Evolutionary conservation across 768 basidiomycete genomes (phyloP).

Genomic region (Cystobasidium tubakii): DNA sequence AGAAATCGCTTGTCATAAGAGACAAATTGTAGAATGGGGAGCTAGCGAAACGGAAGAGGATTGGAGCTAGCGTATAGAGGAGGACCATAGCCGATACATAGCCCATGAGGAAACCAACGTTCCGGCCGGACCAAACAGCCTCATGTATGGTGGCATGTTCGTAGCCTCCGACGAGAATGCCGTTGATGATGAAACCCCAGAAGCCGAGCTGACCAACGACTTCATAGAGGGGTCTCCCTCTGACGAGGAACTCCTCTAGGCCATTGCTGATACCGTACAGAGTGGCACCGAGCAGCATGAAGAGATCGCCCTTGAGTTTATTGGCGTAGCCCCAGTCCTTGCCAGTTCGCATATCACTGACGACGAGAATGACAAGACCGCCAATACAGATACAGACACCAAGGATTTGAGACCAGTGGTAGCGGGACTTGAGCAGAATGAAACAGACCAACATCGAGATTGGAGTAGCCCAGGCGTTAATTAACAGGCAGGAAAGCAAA

Average conservation of each 20-base stretch:
- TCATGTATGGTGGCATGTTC: conserved; percentile 40
- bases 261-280: conserved; percentile 41
- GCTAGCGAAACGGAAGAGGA: conserved; percentile 39
- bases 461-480: conserved; percentile 43
- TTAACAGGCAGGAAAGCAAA: conserved; percentile 42
- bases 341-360: conserved; percentile 42
- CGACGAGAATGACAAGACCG: conserved; percentile 44
- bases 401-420: conserved; percentile 43
- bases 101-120: conserved; percentile 41
- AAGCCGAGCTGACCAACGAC: conserved; percentile 47
- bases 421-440: conserved; percentile 40
- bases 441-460: conserved; percentile 45
- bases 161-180: conserved; percentile 43
- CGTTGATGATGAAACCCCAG: conserved; percentile 43
- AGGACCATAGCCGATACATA: conserved; percentile 44
- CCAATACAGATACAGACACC: conserved; percentile 44
- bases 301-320: conserved; percentile 40
- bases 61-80: conserved; percentile 42
- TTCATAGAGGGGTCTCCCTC: conserved; percentile 44
- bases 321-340: conserved; percentile 40
- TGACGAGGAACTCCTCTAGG: conserved; percentile 45
- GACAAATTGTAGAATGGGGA: conserved; percentile 45
- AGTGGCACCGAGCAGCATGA: conserved; percentile 43
- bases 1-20: conserved; percentile 42
- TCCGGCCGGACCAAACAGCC: conserved; percentile 41